These are phyloP conservation scores for Yueomyces sp. DNA, from an alignment of 1,139 yeast species.

Conservation along the genomic window DNA sequence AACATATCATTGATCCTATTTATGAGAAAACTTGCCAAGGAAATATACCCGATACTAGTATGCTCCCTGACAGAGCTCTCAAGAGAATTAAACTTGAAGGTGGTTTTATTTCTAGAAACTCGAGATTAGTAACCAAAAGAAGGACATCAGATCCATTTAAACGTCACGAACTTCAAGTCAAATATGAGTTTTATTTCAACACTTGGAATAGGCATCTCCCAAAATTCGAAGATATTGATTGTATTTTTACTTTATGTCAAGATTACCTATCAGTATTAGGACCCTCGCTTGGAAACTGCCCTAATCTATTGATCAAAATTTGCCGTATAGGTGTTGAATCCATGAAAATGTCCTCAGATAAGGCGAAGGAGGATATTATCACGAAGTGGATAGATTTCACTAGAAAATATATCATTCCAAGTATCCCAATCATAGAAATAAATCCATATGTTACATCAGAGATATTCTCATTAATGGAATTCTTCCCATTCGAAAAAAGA, in stretches of 20 bases:
- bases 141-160: slow-evolving; percentile 27
- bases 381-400: slow-evolving; percentile 49
- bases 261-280: slow-evolving; percentile 46
- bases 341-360: slow-evolving; percentile 15
- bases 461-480: slow-evolving; percentile 41
- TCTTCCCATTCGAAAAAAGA: slow-evolving; percentile 50
- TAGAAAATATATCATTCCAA: slow-evolving; percentile 58
- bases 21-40: slow-evolving; percentile 11
- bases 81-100: neutral
- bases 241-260: slow-evolving; percentile 35
- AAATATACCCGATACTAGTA: too few species aligned
- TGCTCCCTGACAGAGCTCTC: too few species aligned
- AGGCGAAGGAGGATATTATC: slow-evolving; percentile 17
- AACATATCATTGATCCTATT: slow-evolving; percentile 39
- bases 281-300: slow-evolving; percentile 35
- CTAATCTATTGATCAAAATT: slow-evolving; percentile 41
- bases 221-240: slow-evolving; percentile 28
- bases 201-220: slow-evolving; percentile 39
- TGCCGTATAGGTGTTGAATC: slow-evolving; percentile 44
- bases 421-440: slow-evolving; percentile 45
- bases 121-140: slow-evolving; percentile 16
- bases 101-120: slow-evolving; percentile 12
- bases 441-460: slow-evolving; percentile 55
- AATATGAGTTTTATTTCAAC: slow-evolving; percentile 36
- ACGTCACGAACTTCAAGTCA: slow-evolving; percentile 21